These are phyloP conservation scores for Lachancea thermotolerans DNA, from an alignment of 805 yeast species.

Conservation along the genomic window DNA sequence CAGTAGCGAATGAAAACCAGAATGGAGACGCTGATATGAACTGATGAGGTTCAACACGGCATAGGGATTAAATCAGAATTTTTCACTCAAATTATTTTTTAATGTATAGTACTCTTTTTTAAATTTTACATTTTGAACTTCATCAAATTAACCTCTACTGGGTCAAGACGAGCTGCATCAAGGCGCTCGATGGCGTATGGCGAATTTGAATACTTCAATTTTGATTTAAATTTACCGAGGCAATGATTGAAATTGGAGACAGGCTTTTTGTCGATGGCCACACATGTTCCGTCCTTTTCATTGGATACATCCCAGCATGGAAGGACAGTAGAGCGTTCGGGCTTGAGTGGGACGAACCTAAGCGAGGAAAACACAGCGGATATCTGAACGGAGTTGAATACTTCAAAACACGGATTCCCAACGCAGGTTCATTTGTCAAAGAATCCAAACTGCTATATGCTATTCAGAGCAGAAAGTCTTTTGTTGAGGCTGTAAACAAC, in stretches of 20 bases:
- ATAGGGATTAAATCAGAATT: not conserved
- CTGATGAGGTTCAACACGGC: slow-evolving; percentile 3
- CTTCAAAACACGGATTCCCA: slow-evolving; percentile 34
- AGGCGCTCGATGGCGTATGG: no score
- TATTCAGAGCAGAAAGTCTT: slow-evolving; percentile 29
- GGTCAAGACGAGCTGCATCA: not conserved
- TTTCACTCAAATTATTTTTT: not conserved
- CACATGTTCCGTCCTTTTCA: slow-evolving; percentile 54
- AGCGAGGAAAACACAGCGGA: slow-evolving; percentile 73
- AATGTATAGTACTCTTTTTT: slow-evolving; percentile 1
- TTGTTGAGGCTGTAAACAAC: slow-evolving; percentile 42
- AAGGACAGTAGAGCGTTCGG: slow-evolving; percentile 52
- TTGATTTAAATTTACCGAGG: no score
- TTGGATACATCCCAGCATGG: slow-evolving; percentile 65
- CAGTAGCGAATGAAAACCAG: slow-evolving; percentile 22
- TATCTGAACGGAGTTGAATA: slow-evolving; percentile 44
- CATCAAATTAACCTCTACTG: no score
- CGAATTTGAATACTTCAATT: no score
- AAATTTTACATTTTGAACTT: not conserved
- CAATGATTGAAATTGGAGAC: slow-evolving; percentile 18
- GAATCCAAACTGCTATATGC: slow-evolving; percentile 21
- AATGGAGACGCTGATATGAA: slow-evolving; percentile 14
- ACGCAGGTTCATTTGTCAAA: slow-evolving; percentile 23
- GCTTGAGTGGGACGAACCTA: slow-evolving; percentile 75
- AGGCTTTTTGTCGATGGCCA: slow-evolving; percentile 37